phyloP scores from a whole-genome alignment of 805 yeast genomes.

The Blastobotrys americana region DNA sequence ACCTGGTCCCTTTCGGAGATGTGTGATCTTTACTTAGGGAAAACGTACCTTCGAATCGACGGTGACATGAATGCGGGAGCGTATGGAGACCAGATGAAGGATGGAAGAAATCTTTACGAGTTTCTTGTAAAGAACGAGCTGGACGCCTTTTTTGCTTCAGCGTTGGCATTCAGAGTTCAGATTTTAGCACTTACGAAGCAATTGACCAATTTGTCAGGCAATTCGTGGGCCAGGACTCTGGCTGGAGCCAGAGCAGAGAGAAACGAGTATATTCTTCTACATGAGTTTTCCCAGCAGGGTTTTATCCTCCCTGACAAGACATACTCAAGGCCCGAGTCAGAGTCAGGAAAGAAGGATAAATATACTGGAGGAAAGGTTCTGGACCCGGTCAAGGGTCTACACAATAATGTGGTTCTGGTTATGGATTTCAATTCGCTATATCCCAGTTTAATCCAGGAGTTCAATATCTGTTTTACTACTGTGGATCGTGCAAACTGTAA shows the following conservation, averaged over 20 bases:
- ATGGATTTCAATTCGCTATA: conserved; percentile 98
- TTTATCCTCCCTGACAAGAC: conserved; percentile 86
- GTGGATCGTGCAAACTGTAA: conserved; percentile 54
- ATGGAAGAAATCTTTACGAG: conserved; percentile 44
- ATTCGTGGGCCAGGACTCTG: conserved; percentile 92
- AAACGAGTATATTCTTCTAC: conserved; percentile 85
- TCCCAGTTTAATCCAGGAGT: conserved; percentile 96
- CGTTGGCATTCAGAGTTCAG: conserved; percentile 75
- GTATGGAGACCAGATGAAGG: conserved; percentile 43
- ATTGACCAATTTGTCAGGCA: conserved; percentile 89
- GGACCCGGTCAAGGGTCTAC: conserved; percentile 93
- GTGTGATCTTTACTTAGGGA: conserved; percentile 71
- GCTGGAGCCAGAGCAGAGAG: conserved; percentile 95
- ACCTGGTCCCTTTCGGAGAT: conserved; percentile 92
- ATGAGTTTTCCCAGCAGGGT: conserved; percentile 75
- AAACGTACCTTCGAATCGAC: conserved; percentile 48
- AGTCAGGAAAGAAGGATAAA: conserved; percentile 36
- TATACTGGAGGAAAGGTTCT: conserved; percentile 92
- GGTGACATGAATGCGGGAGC: conserved; percentile 61
- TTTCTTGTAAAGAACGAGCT: conserved; percentile 62
- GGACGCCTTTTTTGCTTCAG: conserved; percentile 64
- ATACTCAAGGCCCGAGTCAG: conserved; percentile 32
- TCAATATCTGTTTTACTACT: conserved; percentile 93
- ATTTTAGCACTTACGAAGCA: conserved; percentile 84
- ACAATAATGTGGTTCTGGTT: conserved; percentile 78